These are phyloP conservation scores for Pseudonitzschia multiseries DNA, from an alignment of 108 stramenopile species.

Conservation along the genomic window DNA sequence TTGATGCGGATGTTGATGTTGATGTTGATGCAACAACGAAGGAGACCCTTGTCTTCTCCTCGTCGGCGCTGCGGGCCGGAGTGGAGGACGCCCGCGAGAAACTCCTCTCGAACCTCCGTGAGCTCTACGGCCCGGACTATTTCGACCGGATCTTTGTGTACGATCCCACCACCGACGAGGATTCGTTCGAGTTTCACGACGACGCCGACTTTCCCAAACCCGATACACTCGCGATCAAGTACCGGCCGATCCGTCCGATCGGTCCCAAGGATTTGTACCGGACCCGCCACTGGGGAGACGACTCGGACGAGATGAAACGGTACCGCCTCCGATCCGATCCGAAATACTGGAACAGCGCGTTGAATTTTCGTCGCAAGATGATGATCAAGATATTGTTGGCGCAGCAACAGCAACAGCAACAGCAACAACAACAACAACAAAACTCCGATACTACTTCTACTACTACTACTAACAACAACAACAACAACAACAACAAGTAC, in stretches of 20 bases:
- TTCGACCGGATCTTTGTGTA: constrained; percentile 20
- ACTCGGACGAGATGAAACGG: background rate
- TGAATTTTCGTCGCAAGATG: constrained; percentile 28
- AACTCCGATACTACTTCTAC: no score
- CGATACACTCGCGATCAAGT: background rate
- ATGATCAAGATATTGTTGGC: constrained; percentile 31
- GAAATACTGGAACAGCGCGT: background rate
- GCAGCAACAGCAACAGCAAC: background rate
- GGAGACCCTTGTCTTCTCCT: no score
- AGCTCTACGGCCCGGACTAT: constrained; percentile 24
- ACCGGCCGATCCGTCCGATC: background rate
- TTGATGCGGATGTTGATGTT: no score
- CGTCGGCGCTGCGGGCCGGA: background rate
- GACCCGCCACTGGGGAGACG: background rate
- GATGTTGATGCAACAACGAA: no score
- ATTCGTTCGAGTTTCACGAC: background rate
- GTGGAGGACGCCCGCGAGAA: background rate
- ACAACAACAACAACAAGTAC: background rate
- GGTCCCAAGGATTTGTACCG: background rate
- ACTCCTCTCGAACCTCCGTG: background rate
- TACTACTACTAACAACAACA: background rate
- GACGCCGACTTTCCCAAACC: background rate
- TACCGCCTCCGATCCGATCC: background rate
- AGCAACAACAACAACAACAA: background rate
- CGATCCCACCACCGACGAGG: background rate